Evolutionary conservation across 371 early-diverging fungal species (phyloP).

Genomic region (Mucor piriformis): DNA sequence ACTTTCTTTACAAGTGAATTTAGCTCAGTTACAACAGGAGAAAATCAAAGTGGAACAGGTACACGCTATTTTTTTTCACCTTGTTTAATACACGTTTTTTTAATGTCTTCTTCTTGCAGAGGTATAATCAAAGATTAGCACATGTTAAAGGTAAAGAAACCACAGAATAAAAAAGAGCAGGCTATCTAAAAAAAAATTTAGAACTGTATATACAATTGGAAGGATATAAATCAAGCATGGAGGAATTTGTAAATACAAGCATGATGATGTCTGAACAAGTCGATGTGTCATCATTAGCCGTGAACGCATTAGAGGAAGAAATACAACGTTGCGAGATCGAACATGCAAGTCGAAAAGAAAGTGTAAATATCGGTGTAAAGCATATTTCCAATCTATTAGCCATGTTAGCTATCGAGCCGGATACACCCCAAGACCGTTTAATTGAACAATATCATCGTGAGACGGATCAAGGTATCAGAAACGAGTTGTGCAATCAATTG

Average conservation of each 20-base stretch:
- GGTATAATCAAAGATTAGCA: conserved; percentile 18
- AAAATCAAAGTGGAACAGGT: conserved; percentile 20
- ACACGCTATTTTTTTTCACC: not conserved
- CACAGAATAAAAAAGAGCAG: not conserved
- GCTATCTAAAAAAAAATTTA: not conserved
- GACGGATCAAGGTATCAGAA: conserved; percentile 15
- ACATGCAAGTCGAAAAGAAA: conserved; percentile 24
- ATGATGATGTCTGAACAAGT: conserved; percentile 25
- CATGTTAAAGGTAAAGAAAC: conserved; percentile 21
- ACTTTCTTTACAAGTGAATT: conserved; percentile 8
- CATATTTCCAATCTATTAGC: conserved; percentile 15
- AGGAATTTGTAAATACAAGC: conserved; percentile 33
- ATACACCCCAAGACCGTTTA: conserved; percentile 22
- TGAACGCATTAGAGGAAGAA: conserved; percentile 44
- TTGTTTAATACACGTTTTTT: not conserved
- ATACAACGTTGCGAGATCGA: conserved; percentile 40
- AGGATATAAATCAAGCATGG: conserved; percentile 16
- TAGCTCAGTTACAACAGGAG: conserved; percentile 18
- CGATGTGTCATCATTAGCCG: conserved; percentile 42
- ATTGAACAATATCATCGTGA: conserved; percentile 20
- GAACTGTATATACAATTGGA: conserved; percentile 29
- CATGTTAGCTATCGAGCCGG: conserved; percentile 24
- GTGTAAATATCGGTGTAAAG: conserved; percentile 16
- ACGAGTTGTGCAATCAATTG: conserved; percentile 18
- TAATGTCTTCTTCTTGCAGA: conserved; percentile 1